phyloP scores from a whole-genome alignment of 306 rosid genomes.

The Cucumis cinereus region DNA sequence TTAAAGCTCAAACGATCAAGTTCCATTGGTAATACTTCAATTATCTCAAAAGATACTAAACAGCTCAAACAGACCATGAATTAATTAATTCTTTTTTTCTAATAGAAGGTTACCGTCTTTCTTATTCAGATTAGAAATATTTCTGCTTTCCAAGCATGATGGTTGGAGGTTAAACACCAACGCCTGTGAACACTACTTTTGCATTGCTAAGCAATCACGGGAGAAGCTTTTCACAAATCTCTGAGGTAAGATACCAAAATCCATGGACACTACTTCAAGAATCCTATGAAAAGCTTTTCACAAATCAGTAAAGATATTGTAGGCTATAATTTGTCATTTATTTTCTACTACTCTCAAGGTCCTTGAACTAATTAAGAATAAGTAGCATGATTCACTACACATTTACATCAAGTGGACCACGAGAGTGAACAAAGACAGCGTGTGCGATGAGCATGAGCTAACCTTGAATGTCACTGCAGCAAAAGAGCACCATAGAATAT shows the following conservation, averaged over 20 bases:
- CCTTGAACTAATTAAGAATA: not conserved
- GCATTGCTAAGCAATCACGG: not conserved
- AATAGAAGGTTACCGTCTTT: not conserved
- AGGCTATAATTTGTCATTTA: not conserved
- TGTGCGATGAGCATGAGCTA: constrained; percentile 4
- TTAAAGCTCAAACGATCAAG: not conserved
- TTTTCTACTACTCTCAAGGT: not conserved
- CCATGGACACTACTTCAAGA: not conserved
- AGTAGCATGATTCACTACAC: not conserved
- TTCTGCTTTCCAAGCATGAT: not conserved
- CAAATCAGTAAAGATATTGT: not conserved
- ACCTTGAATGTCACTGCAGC: constrained; percentile 45
- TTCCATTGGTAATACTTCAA: not conserved
- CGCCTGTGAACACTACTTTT: not conserved
- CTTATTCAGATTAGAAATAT: not conserved
- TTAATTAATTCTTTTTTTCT: not conserved
- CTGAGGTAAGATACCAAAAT: not conserved
- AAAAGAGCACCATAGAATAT: constrained; percentile 64
- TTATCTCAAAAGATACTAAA: not conserved
- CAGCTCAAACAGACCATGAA: not conserved
- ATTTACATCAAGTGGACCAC: not conserved
- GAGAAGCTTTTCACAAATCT: not conserved
- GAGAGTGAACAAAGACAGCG: constrained; percentile 5
- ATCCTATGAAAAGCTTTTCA: not conserved
- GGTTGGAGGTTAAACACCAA: not conserved